Evolutionary conservation across 2,329 filamentous ascomycete genomes (phyloP).

Genomic region (Monosporascus ibericus): DNA sequence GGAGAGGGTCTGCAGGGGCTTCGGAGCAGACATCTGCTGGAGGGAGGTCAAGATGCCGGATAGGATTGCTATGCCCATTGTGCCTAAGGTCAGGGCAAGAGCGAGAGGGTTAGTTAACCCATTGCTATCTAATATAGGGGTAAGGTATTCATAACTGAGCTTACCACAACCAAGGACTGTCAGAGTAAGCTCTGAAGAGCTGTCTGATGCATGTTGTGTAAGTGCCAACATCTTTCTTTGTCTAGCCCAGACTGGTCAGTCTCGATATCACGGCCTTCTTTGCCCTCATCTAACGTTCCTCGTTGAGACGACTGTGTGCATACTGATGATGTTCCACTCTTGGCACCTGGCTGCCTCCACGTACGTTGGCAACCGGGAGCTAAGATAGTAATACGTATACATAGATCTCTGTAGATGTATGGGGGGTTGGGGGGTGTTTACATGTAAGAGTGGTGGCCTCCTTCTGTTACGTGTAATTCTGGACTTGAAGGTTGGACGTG

Average conservation of each 20-base stretch:
- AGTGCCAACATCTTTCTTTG: slow-evolving; percentile 23
- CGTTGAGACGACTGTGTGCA: no score
- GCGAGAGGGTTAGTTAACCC: neutral
- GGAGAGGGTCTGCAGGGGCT: slow-evolving; percentile 36
- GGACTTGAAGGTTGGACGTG: no score
- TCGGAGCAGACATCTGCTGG: slow-evolving; percentile 41
- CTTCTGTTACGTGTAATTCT: no score
- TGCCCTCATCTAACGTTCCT: neutral
- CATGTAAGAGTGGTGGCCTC: no score
- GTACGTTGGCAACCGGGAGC: no score
- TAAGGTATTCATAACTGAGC: slow-evolving; percentile 16
- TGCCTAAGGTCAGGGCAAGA: slow-evolving; percentile 45
- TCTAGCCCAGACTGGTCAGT: neutral
- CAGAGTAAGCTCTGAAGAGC: slow-evolving; percentile 56
- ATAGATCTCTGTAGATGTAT: no score
- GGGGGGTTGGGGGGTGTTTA: no score
- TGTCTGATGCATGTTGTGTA: slow-evolving; percentile 27
- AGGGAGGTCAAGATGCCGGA: slow-evolving; percentile 72
- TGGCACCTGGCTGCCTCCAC: no score
- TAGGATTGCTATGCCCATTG: slow-evolving; percentile 80
- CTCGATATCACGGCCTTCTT: neutral
- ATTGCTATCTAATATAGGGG: neutral
- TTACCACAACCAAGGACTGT: slow-evolving; percentile 77
- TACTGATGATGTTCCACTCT: no score
- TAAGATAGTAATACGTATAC: no score